A percentile compares a stretch with the other conserved stretches of the same genome.
phyloP scores from a whole-genome alignment of 257 asterid species.

The Phtheirospermum japonicum region DNA sequence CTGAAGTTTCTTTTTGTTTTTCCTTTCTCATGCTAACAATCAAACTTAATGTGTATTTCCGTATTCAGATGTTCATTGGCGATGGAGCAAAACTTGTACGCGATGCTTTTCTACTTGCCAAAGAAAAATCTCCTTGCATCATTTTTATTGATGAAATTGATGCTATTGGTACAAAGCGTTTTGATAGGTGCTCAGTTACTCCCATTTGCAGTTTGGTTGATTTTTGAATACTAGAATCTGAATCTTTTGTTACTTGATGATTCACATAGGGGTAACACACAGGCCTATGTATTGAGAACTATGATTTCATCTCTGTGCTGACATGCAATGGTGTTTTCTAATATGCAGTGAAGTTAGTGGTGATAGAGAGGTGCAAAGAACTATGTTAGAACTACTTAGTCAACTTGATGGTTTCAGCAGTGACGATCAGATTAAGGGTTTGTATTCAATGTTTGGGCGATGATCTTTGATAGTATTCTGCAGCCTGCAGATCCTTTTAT shows the following conservation, averaged over 20 bases:
- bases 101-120: conserved; percentile 90
- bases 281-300: not conserved
- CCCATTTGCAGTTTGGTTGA: conserved; percentile 6
- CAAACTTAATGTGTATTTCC: conserved; percentile 23
- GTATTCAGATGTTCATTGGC: conserved; percentile 77
- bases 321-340: not conserved
- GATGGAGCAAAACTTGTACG: conserved; percentile 95
- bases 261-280: not conserved
- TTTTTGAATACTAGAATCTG: not conserved
- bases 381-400: conserved; percentile 4
- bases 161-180: conserved; percentile 86
- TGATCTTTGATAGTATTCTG: conserved; percentile 6
- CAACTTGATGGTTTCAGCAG: conserved; percentile 10
- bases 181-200: conserved; percentile 51
- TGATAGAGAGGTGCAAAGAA: conserved; percentile 1
- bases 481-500: conserved; percentile 4
- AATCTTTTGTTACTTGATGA: no score
- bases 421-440: not conserved
- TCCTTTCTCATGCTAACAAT: conserved; percentile 1
- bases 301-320: not conserved
- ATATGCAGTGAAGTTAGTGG: conserved; percentile 9
- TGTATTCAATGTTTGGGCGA: not conserved
- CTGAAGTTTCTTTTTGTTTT: not conserved
- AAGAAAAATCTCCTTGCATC: conserved; percentile 93
- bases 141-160: conserved; percentile 94